These are phyloP conservation scores for Neurospora sp. DNA, from an alignment of 495 filamentous ascomycete species.

Conservation along the genomic window DNA sequence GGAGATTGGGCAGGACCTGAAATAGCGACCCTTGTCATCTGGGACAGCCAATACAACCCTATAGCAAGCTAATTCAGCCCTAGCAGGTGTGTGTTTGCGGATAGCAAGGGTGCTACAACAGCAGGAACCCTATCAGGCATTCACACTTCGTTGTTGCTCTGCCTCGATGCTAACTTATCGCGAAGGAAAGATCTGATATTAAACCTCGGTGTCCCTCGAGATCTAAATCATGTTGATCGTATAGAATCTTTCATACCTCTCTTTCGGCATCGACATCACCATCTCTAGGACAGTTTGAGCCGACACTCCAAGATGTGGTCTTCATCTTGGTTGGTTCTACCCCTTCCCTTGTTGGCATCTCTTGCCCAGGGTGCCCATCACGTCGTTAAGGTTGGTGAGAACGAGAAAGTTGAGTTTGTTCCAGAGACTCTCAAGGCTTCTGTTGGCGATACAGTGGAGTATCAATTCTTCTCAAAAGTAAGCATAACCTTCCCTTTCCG, in stretches of 20 bases:
- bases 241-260: background rate
- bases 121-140: background rate
- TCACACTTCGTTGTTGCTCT: background rate
- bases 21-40: background rate
- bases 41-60: background rate
- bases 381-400: constrained; percentile 30
- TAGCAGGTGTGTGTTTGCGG: background rate
- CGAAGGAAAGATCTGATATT: background rate
- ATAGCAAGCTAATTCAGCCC: background rate
- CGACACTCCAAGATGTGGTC: constrained; percentile 17
- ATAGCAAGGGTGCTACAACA: background rate
- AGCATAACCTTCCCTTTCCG: background rate
- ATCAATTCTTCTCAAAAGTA: constrained; percentile 48
- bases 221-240: background rate
- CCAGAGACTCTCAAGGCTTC: constrained; percentile 23
- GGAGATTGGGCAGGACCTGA: background rate
- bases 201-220: background rate
- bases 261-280: background rate
- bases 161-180: background rate
- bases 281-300: background rate
- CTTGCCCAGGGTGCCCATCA: constrained; percentile 20
- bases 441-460: constrained; percentile 42
- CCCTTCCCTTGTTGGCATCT: constrained; percentile 20
- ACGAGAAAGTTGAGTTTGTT: constrained; percentile 24
- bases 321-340: constrained; percentile 13